A percentile compares a stretch with the other conserved stretches of the same genome.
phyloP scores from a whole-genome alignment of 495 filamentous ascomycete species.

The Aspergillus biplanus region DNA sequence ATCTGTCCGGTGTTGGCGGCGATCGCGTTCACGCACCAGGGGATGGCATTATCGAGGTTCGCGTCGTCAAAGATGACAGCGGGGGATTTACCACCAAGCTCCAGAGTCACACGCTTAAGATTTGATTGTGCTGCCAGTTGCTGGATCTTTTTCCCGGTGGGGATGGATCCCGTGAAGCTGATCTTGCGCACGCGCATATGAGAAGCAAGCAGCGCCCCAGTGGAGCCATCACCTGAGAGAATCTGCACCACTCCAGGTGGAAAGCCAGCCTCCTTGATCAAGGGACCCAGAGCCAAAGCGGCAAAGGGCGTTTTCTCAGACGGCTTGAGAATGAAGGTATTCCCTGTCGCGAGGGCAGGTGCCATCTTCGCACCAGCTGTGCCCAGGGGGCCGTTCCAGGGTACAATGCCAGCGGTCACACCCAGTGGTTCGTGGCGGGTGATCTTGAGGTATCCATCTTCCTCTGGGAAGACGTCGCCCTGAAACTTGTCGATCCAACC shows the following conservation, averaged over 20 bases:
- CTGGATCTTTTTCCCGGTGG: constrained; percentile 58
- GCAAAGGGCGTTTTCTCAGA: constrained; percentile 91
- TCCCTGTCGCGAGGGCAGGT: constrained; percentile 84
- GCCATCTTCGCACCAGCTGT: constrained; percentile 92
- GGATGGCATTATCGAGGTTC: not conserved
- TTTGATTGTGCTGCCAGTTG: not conserved
- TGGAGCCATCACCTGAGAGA: constrained; percentile 69
- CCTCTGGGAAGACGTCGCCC: constrained; percentile 64
- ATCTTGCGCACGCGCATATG: constrained; percentile 87
- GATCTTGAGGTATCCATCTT: constrained; percentile 94
- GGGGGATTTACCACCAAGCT: not conserved
- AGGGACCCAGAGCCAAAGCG: constrained; percentile 85
- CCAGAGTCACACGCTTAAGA: not conserved
- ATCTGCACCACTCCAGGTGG: constrained; percentile 87
- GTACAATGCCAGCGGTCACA: constrained; percentile 88
- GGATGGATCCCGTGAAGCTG: constrained; percentile 87
- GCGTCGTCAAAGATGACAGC: not conserved
- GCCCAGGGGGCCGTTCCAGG: constrained; percentile 96
- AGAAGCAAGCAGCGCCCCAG: constrained; percentile 83
- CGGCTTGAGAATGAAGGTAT: constrained; percentile 86
- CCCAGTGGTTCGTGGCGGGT: constrained; percentile 84
- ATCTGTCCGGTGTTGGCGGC: not conserved
- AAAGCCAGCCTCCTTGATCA: constrained; percentile 84
- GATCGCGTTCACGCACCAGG: not conserved
- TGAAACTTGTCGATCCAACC: constrained; percentile 53